A percentile compares a stretch with the other conserved stretches of the same genome.
Conservation (phyloP, 1,284 basidiomycete species). For the Puccinia coronata region DNA sequence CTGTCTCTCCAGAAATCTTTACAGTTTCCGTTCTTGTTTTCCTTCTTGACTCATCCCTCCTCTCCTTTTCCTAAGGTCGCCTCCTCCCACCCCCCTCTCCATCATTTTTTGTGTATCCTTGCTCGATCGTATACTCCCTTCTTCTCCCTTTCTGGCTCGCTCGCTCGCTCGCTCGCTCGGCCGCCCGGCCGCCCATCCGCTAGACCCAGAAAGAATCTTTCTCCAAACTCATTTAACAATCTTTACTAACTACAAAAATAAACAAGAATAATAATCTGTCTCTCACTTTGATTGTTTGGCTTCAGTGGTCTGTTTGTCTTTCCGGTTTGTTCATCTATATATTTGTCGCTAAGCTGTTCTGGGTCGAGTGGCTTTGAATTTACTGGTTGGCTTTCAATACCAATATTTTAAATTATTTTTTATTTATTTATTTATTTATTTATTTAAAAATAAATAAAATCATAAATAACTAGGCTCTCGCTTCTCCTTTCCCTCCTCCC, state of each 20-base stretch:
- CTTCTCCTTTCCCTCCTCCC: not conserved
- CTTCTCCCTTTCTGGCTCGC: not conserved
- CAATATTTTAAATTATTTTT: too few relatives aligned
- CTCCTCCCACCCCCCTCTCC: not conserved
- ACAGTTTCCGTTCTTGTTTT: slow-evolving; percentile 11
- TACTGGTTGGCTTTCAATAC: too few relatives aligned
- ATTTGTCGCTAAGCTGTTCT: slow-evolving; percentile 4
- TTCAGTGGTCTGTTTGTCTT: slow-evolving; percentile 3
- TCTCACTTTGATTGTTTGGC: slow-evolving; percentile 7
- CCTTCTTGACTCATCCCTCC: not conserved
- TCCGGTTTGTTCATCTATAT: slow-evolving; percentile 1
- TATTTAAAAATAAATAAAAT: too few relatives aligned
- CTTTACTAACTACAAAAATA: not conserved
- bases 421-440: too few relatives aligned
- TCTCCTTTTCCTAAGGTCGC: not conserved
- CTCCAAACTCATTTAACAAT: too few relatives aligned
- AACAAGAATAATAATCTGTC: slow-evolving; percentile 9
- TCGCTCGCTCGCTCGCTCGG: slow-evolving; percentile 4
- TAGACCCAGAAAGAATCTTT: too few relatives aligned
- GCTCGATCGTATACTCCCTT: not conserved
- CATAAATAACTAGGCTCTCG: not conserved
- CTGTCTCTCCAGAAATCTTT: not conserved
- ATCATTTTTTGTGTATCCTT: too few relatives aligned
- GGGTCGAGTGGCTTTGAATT: not conserved
- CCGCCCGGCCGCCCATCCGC: not conserved